phyloP scores from a whole-genome alignment of 2,329 filamentous ascomycete species.

The Colletotrichum simmondsii region DNA sequence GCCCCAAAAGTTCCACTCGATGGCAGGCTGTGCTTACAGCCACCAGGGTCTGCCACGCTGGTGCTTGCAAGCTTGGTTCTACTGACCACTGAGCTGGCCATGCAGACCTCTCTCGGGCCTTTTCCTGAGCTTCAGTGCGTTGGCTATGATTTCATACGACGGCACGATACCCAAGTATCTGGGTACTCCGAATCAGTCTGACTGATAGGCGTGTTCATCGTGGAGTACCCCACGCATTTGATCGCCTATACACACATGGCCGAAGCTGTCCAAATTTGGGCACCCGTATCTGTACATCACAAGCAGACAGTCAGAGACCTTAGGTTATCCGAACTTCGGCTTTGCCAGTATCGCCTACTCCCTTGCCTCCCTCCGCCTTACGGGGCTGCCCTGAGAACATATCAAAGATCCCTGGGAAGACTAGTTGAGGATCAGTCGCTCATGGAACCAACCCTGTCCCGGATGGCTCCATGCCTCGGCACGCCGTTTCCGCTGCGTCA shows the following conservation, averaged over 20 bases:
- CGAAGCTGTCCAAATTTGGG: background rate
- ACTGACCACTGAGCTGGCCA: slow-evolving; percentile 1
- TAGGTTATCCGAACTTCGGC: background rate
- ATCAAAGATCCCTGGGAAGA: background rate
- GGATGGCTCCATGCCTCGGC: background rate
- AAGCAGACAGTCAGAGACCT: background rate
- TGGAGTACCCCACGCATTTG: slow-evolving; percentile 12
- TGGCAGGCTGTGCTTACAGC: slow-evolving; percentile 33
- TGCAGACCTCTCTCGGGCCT: background rate
- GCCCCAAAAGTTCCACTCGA: slow-evolving; percentile 22
- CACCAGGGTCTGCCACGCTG: background rate
- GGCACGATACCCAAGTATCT: slow-evolving; percentile 21
- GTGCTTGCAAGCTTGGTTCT: background rate
- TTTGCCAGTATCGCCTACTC: slow-evolving; percentile 1
- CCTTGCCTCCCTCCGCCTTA: slow-evolving; percentile 7
- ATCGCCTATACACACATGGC: slow-evolving; percentile 8
- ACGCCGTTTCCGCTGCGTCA: background rate
- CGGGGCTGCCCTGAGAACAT: background rate
- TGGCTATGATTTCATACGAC: slow-evolving; percentile 17
- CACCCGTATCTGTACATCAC: background rate
- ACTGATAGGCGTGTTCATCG: slow-evolving; percentile 4
- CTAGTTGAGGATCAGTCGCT: background rate
- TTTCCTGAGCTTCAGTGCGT: background rate
- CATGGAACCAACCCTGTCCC: background rate
- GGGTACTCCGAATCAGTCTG: slow-evolving; percentile 8